Evolutionary conservation across 352 stramenopile species (phyloP), one percentile per base, ranked within the genome.

Genomic region (Phytophthora capsici): DNA sequence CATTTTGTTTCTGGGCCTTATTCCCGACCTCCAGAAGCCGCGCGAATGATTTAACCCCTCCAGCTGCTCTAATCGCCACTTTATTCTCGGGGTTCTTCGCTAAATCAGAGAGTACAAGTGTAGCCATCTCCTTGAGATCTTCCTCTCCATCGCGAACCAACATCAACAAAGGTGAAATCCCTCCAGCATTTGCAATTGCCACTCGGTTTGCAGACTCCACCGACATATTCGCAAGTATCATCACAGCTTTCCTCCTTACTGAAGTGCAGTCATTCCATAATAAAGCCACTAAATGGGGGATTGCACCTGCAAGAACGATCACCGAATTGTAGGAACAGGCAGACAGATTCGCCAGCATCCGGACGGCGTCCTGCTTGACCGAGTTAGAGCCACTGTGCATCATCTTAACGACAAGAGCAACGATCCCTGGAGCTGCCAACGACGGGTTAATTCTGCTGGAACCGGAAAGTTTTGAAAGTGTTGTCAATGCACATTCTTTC

Each of bases 81-180:
- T 44, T 56, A 44, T 58, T 48, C 9, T 57, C 37, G 0, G 2
- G 4, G 16, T 68, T 32, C 23, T 51, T 20, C 2, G 52, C 34
- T 5, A 71, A 34, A 30, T 59, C 52, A 3, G n/a, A 49, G 16
- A 72, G 14, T 23, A 38, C 26, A 20, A 32, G 23, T 16, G 46
- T 19, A 12, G 43, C 36, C 16, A 44, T 44, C 17, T 67, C 34
- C 44, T 66, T 71, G 5, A 52, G 41, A 23, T 38, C 19, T 6
- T 66, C 50, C 7, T 16, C 55, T 6, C 28, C 63, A 17, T 57
- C n/a, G 1, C 32, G 23, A 13, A 67, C 10, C 28, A 71, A 16
- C 38, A 41, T 40, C 44, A 63, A n/a, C 25, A 66, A 57, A 12
- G 36, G 23, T 22, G 30, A 37, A 19, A 71, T 62, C 7, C 56